Percentiles rank a stretch among this genome's conserved stretches.
phyloP scores from a whole-genome alignment of 2,329 filamentous ascomycete genomes.

The Phyllosticta paracitricarpa region DNA sequence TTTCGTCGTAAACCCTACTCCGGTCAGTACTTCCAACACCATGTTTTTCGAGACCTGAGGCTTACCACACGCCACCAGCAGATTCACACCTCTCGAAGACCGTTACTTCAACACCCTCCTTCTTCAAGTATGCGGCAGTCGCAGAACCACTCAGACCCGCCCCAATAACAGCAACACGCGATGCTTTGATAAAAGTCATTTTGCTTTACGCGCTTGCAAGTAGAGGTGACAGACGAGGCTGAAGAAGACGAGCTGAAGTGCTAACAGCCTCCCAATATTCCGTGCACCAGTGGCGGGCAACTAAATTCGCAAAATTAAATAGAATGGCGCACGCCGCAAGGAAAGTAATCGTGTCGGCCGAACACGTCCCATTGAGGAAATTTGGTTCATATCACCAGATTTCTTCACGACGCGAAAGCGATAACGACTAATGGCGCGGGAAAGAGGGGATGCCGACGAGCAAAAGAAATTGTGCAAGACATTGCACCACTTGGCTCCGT shows the following conservation, averaged over 20 bases:
- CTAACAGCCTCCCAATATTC: not conserved
- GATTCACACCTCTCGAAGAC: conserved; percentile 45
- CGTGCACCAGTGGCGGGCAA: not conserved
- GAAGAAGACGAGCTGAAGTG: conserved; percentile 7
- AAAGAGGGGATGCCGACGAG: not conserved
- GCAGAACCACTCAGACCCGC: conserved; percentile 28
- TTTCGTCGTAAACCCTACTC: conserved; percentile 41
- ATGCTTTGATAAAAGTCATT: conserved; percentile 13
- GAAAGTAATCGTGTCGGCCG: not conserved
- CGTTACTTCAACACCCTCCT: conserved; percentile 35
- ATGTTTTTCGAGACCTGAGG: conserved; percentile 1
- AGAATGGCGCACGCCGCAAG: not conserved
- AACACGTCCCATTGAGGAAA: not conserved
- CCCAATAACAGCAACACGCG: conserved; percentile 25
- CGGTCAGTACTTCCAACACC: not conserved
- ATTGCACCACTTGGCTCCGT: not conserved
- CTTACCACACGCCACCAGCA: conserved; percentile 48
- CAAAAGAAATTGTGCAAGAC: not conserved
- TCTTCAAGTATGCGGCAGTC: conserved; percentile 25
- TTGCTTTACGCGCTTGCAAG: not conserved
- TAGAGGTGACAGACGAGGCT: not conserved
- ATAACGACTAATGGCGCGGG: not conserved
- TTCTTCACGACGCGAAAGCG: not conserved
- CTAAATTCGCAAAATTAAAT: not conserved
- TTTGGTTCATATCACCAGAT: not conserved